Base-by-base conservation (phyloP, 805 yeast species). In the Candida palmyrensis region DNA sequence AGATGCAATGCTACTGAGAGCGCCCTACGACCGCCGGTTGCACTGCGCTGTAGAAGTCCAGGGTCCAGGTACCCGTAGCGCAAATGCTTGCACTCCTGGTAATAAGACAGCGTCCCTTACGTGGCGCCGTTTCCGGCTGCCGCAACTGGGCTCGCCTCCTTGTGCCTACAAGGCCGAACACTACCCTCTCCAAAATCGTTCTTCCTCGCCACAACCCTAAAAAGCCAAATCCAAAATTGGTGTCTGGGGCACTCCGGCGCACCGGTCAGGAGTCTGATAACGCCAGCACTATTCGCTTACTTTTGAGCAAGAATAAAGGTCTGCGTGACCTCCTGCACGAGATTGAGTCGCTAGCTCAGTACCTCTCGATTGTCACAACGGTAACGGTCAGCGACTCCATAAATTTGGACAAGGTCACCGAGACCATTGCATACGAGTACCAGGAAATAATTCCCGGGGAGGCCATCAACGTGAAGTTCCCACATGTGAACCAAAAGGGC, bases 361-460 rank as follows among this genome's bases (percentile, higher is more conserved):
- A 53, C 38, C 44, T 60, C 16, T 44, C 48, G 14, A 73, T 82
- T 1, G 84, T 85, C 35, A 79, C 85, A 0, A 73, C 89, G 1
- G 71, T 80, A 3, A 82, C 95, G 1, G 68, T 79, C 0, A 80
- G 88, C 40, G 96, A 88, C 44, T 50, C 64, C 5, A 85, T 85
- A 41, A 78, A 85, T 48, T 61, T 88, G 28, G 55, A 59, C 0
- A 55, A 55, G 31, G 74, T 73, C 3, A 43, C 63, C n/a, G 53
- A 60, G 3, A 53, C 62, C 5, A 44, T 75, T 18, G 57, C 58
- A 17, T 11, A 26, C 10, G 9, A 4, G 19, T 17, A 4, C 13
- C 22, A 25, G 21, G 29, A 40, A 2, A 50, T 81, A n/a, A 68
- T 81, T 2, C 81, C 83, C 1, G 77, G 77, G 24, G 92, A 84